Evolutionary conservation across 192 early-diverging fungal genomes (phyloP).

Genomic region (Diversispora eburnea): DNA sequence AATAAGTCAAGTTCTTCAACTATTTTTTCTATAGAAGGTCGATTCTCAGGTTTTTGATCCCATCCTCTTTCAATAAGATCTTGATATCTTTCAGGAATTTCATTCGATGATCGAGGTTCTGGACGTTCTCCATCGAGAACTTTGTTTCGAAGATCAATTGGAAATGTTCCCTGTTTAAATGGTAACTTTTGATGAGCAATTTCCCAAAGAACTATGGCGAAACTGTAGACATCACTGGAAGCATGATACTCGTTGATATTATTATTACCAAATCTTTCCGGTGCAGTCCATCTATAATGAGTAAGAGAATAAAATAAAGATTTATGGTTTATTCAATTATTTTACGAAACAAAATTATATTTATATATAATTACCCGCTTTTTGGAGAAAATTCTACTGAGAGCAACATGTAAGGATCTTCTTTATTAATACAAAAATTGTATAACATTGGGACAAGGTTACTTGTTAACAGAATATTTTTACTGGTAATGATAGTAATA

Average conservation of each 20-base stretch:
- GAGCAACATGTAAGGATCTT: background rate
- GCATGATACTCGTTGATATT: background rate
- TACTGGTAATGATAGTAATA: background rate
- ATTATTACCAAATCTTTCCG: background rate
- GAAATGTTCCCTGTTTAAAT: background rate
- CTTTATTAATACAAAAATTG: background rate
- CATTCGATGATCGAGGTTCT: background rate
- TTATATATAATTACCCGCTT: background rate
- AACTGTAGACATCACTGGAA: background rate
- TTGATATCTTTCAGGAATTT: background rate
- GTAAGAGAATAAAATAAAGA: background rate
- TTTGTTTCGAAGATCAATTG: too few species aligned
- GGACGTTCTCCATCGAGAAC: background rate
- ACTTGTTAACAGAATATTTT: background rate
- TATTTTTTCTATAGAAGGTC: background rate
- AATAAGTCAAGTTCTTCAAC: background rate
- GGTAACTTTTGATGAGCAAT: background rate
- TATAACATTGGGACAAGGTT: background rate
- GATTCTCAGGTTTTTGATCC: background rate
- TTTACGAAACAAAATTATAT: background rate
- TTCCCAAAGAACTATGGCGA: background rate
- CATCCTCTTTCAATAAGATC: background rate
- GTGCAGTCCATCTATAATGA: background rate
- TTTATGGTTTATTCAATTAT: background rate
- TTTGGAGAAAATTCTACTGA: background rate